Percentiles rank a stretch among this genome's conserved stretches.
Conservation (phyloP, 1,284 basidiomycete genomes). For the Ustilago hordei region DNA sequence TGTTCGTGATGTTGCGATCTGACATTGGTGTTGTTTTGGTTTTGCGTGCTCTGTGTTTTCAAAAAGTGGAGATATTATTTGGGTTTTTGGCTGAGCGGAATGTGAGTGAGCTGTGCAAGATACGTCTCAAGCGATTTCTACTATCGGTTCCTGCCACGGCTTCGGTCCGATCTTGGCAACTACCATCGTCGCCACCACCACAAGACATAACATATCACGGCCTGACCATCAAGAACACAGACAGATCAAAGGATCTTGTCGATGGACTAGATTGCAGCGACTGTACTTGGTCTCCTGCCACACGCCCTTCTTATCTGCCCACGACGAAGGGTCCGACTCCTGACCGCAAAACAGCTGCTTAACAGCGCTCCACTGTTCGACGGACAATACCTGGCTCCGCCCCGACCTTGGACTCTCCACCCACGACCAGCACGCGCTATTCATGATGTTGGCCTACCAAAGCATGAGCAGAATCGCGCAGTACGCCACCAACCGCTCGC, state of each 20-base stretch:
- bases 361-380: no score
- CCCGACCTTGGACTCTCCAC: no score
- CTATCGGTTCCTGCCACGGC: slow-evolving; percentile 7
- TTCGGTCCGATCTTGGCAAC: not conserved
- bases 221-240: not conserved
- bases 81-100: slow-evolving; percentile 10
- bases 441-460: slow-evolving; percentile 26
- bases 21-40: slow-evolving; percentile 5
- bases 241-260: not conserved
- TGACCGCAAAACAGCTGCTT: no score
- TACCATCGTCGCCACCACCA: slow-evolving; percentile 9
- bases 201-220: not conserved
- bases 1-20: not conserved
- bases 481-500: slow-evolving; percentile 7
- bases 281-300: slow-evolving; percentile 16
- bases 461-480: slow-evolving; percentile 25
- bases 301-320: not conserved
- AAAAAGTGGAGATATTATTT: slow-evolving; percentile 16
- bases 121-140: not conserved
- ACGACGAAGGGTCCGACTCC: not conserved
- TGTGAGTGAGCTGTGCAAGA: not conserved
- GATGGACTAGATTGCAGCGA: slow-evolving; percentile 9
- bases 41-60: not conserved
- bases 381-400: no score
- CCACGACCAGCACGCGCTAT: no score